A percentile compares a stretch with the other conserved stretches of the same genome.
These are phyloP conservation scores for Linnemannia elongata DNA, from an alignment of 192 early-diverging fungal species.

Conservation along the genomic window DNA sequence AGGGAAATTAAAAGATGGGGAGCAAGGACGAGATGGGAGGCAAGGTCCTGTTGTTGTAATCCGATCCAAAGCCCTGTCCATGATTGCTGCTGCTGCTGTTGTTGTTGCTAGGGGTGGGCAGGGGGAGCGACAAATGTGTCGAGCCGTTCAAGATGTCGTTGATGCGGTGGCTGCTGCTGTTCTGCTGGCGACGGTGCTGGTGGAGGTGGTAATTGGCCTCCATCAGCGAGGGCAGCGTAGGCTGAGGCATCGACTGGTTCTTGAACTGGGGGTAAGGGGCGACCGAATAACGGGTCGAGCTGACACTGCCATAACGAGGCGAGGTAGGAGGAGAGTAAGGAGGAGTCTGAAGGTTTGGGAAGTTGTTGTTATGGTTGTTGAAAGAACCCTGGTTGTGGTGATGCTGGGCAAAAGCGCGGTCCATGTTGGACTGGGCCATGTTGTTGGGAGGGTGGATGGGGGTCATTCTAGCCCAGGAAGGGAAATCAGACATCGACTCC, in stretches of 20 bases:
- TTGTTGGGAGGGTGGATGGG: conserved; percentile 46
- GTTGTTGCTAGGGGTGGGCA: conserved; percentile 37
- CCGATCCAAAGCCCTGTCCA: conserved; percentile 37
- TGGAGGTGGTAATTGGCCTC: conserved; percentile 53
- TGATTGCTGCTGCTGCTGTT: conserved; percentile 16
- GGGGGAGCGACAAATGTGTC: conserved; percentile 48
- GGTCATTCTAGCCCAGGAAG: conserved; percentile 53
- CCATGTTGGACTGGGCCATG: conserved; percentile 24
- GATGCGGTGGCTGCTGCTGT: conserved; percentile 38
- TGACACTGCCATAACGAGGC: conserved; percentile 43
- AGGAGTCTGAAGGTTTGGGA: conserved; percentile 45
- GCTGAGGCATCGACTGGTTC: conserved; percentile 20
- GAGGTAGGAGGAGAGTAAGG: conserved; percentile 54
- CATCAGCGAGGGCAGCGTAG: conserved; percentile 40
- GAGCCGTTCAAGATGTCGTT: conserved; percentile 55
- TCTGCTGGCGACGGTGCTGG: conserved; percentile 44
- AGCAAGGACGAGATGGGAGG: conserved; percentile 55
- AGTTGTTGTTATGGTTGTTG: conserved; percentile 1
- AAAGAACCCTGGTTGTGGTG: conserved; percentile 16
- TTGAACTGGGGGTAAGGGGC: conserved; percentile 56
- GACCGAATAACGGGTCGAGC: conserved; percentile 43
- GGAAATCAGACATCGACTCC: conserved; percentile 35
- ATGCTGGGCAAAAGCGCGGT: conserved; percentile 10
- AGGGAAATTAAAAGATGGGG: conserved; percentile 41
- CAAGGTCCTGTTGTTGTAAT: conserved; percentile 45